phyloP scores from a whole-genome alignment of 768 basidiomycete species.

The Sarcodon aspratus region DNA sequence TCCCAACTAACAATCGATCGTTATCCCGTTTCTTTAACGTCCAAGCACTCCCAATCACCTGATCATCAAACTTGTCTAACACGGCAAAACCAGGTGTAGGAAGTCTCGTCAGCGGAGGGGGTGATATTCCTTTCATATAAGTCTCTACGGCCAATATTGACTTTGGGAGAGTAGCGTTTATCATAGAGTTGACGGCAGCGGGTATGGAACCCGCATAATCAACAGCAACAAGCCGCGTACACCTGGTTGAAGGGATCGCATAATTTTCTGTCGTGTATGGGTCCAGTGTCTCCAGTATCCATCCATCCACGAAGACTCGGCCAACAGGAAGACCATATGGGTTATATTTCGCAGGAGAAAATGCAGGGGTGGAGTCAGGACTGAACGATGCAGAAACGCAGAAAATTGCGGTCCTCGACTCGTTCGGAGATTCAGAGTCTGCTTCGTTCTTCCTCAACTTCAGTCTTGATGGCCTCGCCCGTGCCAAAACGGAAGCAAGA shows the following conservation, averaged over 20 bases:
- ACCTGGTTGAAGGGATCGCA: conserved; percentile 85
- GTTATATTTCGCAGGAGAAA: conserved; percentile 64
- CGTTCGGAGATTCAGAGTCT: conserved; percentile 21
- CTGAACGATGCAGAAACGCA: conserved; percentile 78
- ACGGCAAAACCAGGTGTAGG: conserved; percentile 57
- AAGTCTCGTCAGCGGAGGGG: conserved; percentile 55
- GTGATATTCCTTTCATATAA: conserved; percentile 53
- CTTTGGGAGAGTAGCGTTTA: conserved; percentile 69
- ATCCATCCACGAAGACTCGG: conserved; percentile 79
- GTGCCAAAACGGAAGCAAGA: conserved; percentile 66
- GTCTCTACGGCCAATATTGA: conserved; percentile 65
- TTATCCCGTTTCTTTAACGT: conserved; percentile 49
- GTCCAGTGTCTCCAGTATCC: conserved; percentile 94
- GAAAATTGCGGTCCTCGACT: conserved; percentile 57
- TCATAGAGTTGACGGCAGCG: conserved; percentile 72
- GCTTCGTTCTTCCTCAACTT: conserved; percentile 32
- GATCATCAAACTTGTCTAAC: conserved; percentile 39
- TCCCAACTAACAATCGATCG: conserved; percentile 39
- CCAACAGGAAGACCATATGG: conserved; percentile 64
- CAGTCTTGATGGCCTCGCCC: conserved; percentile 21
- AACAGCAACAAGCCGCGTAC: conserved; percentile 73
- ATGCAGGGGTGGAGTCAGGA: conserved; percentile 45
- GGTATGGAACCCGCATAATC: conserved; percentile 85
- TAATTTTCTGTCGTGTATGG: conserved; percentile 92
- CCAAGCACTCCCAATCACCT: conserved; percentile 39